Base-by-base conservation (phyloP, 441 rosid genomes). In the Gossypium trilobum region DNA sequence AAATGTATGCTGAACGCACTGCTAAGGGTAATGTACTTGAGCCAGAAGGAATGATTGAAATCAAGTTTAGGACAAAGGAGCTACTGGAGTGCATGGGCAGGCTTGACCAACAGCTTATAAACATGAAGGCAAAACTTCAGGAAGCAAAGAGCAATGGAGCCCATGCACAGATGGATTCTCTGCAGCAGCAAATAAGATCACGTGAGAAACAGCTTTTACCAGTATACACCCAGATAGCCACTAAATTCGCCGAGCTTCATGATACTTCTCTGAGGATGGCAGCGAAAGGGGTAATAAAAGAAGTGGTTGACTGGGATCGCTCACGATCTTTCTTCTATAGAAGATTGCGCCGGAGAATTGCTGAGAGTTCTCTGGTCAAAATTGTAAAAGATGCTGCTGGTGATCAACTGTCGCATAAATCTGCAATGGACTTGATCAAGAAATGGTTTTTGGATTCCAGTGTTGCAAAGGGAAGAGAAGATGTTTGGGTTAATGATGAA, bases 1-100 rank as follows among this genome's bases (percentile, higher is more conserved):
- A 95, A 80, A 95, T 95, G 99, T 95, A 95, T 78, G 99, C 99
- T 13, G 99, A 93, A 66, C 86, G 85, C 70, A 90, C 97, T 0
- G 98, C 97, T 13, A 88, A 91, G 73, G 99, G 99, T 44, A 95
- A 91, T 80, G 98, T 95, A 63, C 98, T 95, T 48, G 99, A 95
- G 83, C 99, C 99, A 13, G 98, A 95, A 86, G 98, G 99, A 68
- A 90, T 88, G 78, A 93, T 95, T 29, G 99, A 95, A 87, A 93
- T 95, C 77, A 95, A 93, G 75, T 95, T 95, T 75, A 86, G 98
- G 84, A 86, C 96, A 29, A 95, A 79, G 83, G 98, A 95, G 82
- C 85, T 91, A 67, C 79, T 93, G 16, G 99, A 95, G 70, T 95
- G 98, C 91, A 95, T 95, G 99, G 90, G 91, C 62, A 87, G 99